These are phyloP conservation scores for Funneliformis mosseae DNA, from an alignment of 192 early-diverging fungal species.

Conservation along the genomic window DNA sequence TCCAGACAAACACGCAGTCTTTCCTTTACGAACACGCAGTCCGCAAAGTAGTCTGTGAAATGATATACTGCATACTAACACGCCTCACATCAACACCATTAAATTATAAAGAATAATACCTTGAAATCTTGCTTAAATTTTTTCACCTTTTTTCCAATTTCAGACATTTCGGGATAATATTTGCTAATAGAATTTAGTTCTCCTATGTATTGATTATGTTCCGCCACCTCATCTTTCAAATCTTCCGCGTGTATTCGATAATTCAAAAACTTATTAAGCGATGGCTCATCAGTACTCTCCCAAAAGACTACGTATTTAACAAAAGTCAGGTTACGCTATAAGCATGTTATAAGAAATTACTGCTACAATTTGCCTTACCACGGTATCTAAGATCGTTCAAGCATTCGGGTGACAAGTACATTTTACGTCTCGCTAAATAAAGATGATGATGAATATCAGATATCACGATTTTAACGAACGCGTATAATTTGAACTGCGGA, in stretches of 20 bases:
- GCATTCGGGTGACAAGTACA: background rate
- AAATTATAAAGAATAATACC: slow-evolving; percentile 1
- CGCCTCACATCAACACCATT: background rate
- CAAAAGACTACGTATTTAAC: slow-evolving; percentile 9
- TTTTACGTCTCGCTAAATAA: too few relatives aligned
- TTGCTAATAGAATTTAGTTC: slow-evolving; percentile 17
- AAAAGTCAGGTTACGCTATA: background rate
- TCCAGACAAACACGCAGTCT: slow-evolving; percentile 26
- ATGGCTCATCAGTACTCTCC: background rate
- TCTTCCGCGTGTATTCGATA: background rate
- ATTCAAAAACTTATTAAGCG: slow-evolving; percentile 26
- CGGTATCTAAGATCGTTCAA: background rate
- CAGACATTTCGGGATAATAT: slow-evolving; percentile 15
- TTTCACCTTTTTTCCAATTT: slow-evolving; percentile 9
- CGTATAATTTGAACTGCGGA: too few relatives aligned
- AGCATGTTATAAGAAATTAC: background rate
- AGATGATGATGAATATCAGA: too few relatives aligned
- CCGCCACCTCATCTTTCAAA: slow-evolving; percentile 14
- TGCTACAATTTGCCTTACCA: background rate
- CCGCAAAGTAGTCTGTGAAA: slow-evolving; percentile 27
- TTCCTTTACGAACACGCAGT: slow-evolving; percentile 11
- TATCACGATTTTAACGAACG: too few relatives aligned
- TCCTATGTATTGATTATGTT: background rate
- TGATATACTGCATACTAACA: background rate
- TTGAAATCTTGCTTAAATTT: background rate